Conservation (phyloP, 305 asterid species). For the Stenogyne calaminthoides region DNA sequence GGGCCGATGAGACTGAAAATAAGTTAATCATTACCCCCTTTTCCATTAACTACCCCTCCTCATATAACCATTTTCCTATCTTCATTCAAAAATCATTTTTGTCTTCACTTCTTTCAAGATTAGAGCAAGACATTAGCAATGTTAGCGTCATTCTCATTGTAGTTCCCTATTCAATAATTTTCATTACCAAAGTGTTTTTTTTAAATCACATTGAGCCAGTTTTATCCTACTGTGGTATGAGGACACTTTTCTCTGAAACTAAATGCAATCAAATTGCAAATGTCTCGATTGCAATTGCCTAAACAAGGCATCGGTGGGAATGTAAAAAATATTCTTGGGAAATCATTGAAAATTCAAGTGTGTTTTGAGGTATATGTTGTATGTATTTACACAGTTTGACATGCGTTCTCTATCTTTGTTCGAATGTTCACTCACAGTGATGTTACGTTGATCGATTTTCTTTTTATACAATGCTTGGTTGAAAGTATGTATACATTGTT, state of each 20-base stretch:
- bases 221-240: background rate
- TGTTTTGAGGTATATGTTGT: background rate
- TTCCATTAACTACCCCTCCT: too few species aligned
- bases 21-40: background rate
- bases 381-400: background rate
- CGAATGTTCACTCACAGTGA: background rate
- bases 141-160: background rate
- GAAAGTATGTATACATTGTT: background rate
- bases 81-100: background rate
- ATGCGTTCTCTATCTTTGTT: background rate
- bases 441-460: background rate
- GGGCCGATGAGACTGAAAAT: background rate
- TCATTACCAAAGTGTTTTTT: background rate
- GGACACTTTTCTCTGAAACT: background rate
- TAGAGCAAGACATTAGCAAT: background rate
- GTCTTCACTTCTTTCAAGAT: background rate
- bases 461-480: background rate
- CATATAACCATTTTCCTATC: background rate
- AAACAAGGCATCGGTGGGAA: background rate
- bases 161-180: background rate
- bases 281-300: constrained; percentile 13
- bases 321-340: background rate
- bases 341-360: background rate
- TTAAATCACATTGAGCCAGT: background rate
- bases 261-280: constrained; percentile 1